A percentile compares a stretch with the other conserved stretches of the same genome.
phyloP scores from a whole-genome alignment of 139 green algal genomes.

The Nannochloris sp. region DNA sequence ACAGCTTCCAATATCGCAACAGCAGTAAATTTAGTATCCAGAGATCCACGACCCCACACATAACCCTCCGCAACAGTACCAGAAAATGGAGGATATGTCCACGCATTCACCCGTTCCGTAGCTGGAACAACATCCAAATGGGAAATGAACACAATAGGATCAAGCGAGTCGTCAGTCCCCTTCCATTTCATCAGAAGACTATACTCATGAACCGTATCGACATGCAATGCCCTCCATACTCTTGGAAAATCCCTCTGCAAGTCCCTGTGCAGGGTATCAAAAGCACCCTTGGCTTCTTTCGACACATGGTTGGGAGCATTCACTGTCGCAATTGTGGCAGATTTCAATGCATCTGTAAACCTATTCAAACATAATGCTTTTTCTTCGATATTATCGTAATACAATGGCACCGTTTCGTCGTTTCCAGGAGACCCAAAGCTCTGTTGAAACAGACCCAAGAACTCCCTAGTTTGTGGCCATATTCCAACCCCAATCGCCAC shows the following conservation, averaged over 20 bases:
- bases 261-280: conserved; percentile 5
- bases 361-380: background rate
- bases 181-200: conserved; percentile 57
- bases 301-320: background rate
- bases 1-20: conserved; percentile 56
- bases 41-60: conserved; percentile 55
- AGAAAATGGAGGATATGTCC: conserved; percentile 53
- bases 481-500: no score
- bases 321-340: background rate
- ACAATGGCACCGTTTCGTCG: no score
- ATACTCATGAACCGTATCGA: conserved; percentile 22
- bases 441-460: no score
- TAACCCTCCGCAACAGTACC: conserved; percentile 46
- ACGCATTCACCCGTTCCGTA: conserved; percentile 15
- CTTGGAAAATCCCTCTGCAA: conserved; percentile 11
- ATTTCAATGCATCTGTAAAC: conserved; percentile 1
- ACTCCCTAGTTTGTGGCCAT: no score
- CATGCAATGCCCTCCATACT: conserved; percentile 5
- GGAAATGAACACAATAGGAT: conserved; percentile 44
- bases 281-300: background rate
- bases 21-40: conserved; percentile 58
- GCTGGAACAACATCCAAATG: conserved; percentile 73
- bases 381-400: no score
- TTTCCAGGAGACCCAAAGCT: no score
- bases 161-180: conserved; percentile 34